Base-by-base conservation (phyloP, 345 rosid genomes). In the Mallotus nudiflorus region DNA sequence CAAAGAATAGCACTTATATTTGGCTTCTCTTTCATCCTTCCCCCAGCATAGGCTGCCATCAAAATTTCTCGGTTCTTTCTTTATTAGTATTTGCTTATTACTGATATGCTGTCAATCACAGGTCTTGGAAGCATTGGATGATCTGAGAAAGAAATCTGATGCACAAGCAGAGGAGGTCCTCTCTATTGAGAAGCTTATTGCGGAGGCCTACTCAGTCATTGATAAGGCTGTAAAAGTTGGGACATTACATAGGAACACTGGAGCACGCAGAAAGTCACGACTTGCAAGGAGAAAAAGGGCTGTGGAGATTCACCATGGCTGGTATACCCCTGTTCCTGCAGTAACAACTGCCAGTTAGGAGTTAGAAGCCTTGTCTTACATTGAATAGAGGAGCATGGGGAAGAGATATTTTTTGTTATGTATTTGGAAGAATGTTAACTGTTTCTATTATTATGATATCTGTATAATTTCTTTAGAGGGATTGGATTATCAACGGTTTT, bases 231-330 rank as follows among this genome's bases (percentile, higher is more conserved):
- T 91, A 8, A 91, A 83, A 78, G 95, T 79, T 29, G 86, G 89
- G 64, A 72, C 96, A 0, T 61, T 94, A 70, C 96, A 91, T 78
- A 84, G 87, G 80, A 90, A 91, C 85, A 91, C 96, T 0, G 98
- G 93, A 49, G 93, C 93, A 0, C 87, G 86, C 54, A 82, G 98
- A 58, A 95, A 95, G 82, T 91, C 99, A 14, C 82, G 92, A 40
- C 91, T 95, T 33, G 99, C 99, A 25, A 72, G 97, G 78, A 90
- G 91, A 75, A 95, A 95, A 83, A 91, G 85, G 82, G 86, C 88
- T 16, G 92, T 91, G 19, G 93, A 86, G 78, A 87, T 95, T 66
- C 97, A 87, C 78, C 97, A 85, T 56, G 93, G 92, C 65, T 95
- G 97, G 97, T 94, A 89, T 45, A 73, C 83, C 60, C 96, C 98